phyloP scores from a whole-genome alignment of 202 grass and related monocot genomes.

The Hordeum pubiflorum region DNA sequence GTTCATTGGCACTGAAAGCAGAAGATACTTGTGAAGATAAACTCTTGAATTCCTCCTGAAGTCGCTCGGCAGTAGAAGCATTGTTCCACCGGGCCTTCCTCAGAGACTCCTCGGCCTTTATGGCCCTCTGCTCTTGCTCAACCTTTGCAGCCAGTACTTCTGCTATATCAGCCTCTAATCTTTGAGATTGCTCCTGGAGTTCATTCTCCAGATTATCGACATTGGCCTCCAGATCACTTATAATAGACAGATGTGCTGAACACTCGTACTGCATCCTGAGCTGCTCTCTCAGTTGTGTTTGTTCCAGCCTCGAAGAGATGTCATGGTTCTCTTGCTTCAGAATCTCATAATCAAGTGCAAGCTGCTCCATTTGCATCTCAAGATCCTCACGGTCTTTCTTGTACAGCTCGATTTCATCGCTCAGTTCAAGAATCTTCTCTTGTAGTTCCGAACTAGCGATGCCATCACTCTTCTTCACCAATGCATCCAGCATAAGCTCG shows the following conservation, averaged over 20 bases:
- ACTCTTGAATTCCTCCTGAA: conserved; percentile 71
- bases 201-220: conserved; percentile 79
- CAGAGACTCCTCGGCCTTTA: conserved; percentile 69
- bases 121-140: conserved; percentile 79
- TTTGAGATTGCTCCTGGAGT: conserved; percentile 55
- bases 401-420: conserved; percentile 78
- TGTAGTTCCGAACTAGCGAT: conserved; percentile 37
- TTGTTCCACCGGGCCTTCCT: conserved; percentile 71
- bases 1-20: conserved; percentile 69
- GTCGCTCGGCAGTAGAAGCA: conserved; percentile 55
- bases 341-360: conserved; percentile 98
- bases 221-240: conserved; percentile 82
- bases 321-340: conserved; percentile 99
- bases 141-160: conserved; percentile 53
- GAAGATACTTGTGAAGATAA: conserved; percentile 75
- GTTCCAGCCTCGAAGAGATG: conserved; percentile 74
- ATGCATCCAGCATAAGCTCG: conserved; percentile 57
- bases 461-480: conserved; percentile 48
- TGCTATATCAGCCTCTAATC: conserved; percentile 66
- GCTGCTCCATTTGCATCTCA: conserved; percentile 99
- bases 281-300: conserved; percentile 78
- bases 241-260: conserved; percentile 78
- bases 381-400: conserved; percentile 92
- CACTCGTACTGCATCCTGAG: conserved; percentile 96
- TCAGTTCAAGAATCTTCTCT: conserved; percentile 74